Percentiles rank a stretch among this genome's conserved stretches.
Evolutionary conservation across 2,329 filamentous ascomycete species (phyloP).

Genomic region (Penicillium sp.): DNA sequence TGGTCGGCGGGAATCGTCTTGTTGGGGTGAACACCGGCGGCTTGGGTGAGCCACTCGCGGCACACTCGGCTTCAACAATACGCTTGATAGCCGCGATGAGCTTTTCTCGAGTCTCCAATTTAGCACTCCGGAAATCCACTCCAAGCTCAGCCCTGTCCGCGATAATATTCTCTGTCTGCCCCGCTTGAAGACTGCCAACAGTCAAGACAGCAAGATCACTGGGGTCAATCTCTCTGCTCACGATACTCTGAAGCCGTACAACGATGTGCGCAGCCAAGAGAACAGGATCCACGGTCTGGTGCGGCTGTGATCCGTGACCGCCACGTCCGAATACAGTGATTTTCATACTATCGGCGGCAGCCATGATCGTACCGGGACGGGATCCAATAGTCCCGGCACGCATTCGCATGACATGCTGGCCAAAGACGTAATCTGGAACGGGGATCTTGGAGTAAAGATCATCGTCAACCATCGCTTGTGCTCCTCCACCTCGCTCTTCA

Average conservation of each 20-base stretch:
- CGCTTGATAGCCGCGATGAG: slow-evolving; percentile 50
- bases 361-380: slow-evolving; percentile 41
- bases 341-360: slow-evolving; percentile 46
- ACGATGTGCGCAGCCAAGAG: slow-evolving; percentile 58
- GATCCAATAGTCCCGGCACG: slow-evolving; percentile 43
- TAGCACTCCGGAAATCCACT: slow-evolving; percentile 54
- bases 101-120: slow-evolving; percentile 45
- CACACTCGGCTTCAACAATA: slow-evolving; percentile 57
- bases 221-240: slow-evolving; percentile 54
- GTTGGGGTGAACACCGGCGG: slow-evolving; percentile 49
- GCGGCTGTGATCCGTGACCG: slow-evolving; percentile 58
- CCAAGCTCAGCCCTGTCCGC: slow-evolving; percentile 54
- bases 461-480: slow-evolving; percentile 61
- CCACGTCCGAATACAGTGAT: slow-evolving; percentile 59
- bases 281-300: slow-evolving; percentile 58
- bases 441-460: slow-evolving; percentile 55
- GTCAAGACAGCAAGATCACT: slow-evolving; percentile 57
- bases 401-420: slow-evolving; percentile 55
- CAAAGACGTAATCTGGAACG: slow-evolving; percentile 55
- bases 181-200: slow-evolving; percentile 58
- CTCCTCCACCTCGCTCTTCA: slow-evolving; percentile 63
- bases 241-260: slow-evolving; percentile 59
- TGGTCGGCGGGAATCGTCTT: slow-evolving; percentile 52
- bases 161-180: slow-evolving; percentile 61
- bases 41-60: slow-evolving; percentile 50